Percentiles rank a stretch among this genome's conserved stretches.
Evolutionary conservation across 768 basidiomycete species (phyloP).

Genomic region (Daedaleopsis sinensis): DNA sequence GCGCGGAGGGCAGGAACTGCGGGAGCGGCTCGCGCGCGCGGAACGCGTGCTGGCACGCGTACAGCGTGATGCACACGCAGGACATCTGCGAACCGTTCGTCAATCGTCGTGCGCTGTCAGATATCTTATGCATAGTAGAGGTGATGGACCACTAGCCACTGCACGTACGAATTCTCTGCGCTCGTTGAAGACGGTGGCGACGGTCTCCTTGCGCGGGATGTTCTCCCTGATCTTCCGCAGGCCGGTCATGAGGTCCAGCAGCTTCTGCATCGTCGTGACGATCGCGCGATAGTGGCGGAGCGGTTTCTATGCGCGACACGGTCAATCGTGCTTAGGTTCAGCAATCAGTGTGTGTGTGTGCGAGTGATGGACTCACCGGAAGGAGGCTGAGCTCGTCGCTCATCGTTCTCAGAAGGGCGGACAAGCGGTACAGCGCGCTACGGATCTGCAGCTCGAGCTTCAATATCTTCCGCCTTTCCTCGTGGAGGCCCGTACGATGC

Average conservation of each 20-base stretch:
- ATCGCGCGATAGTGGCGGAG: constrained; percentile 45
- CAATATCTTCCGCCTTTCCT: constrained; percentile 38
- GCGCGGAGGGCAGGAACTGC: constrained; percentile 51
- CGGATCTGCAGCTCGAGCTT: constrained; percentile 47
- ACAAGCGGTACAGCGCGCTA: constrained; percentile 41
- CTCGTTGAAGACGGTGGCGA: constrained; percentile 41
- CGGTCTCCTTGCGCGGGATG: constrained; percentile 47
- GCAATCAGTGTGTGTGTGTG: neutral
- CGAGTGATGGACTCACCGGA: constrained; percentile 36
- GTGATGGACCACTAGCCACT: neutral
- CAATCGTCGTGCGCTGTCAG: too few species aligned
- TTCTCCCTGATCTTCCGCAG: constrained; percentile 50
- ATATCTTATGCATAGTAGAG: neutral
- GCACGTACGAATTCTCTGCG: constrained; percentile 45
- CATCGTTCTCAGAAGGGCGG: constrained; percentile 45
- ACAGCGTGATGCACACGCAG: constrained; percentile 49
- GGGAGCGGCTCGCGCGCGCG: constrained; percentile 48
- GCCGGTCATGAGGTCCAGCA: constrained; percentile 47
- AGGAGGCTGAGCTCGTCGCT: constrained; percentile 49
- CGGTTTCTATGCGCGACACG: constrained; percentile 42
- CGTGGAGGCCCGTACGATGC: constrained; percentile 23
- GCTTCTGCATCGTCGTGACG: constrained; percentile 40
- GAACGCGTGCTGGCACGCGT: constrained; percentile 52
- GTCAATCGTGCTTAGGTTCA: neutral
- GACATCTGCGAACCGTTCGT: constrained; percentile 38